Evolutionary conservation across 192 early-diverging fungal genomes (phyloP), one percentile per base, ranked within the genome.

Genomic region (Coemansia sp.): DNA sequence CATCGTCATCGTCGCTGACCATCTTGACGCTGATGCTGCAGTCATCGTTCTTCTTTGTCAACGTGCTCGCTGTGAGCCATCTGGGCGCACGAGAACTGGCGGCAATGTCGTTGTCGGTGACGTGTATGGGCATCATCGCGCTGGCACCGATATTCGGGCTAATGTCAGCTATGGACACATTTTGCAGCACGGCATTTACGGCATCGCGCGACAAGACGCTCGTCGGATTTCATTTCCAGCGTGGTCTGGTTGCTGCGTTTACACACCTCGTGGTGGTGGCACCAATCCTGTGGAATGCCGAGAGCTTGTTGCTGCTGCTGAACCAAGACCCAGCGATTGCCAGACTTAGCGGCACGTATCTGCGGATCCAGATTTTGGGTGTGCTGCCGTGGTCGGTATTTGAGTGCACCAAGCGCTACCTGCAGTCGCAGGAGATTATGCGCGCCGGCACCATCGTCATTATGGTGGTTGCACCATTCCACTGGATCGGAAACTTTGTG

Each of bases 401-500:
- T 80, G 92, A 95, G 55, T 85, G 84, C 53, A 64, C 86, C 26
- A 89, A 90, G 44, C 81, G 89, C 41, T 95, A 79, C 56, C 66
- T 95, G 27, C 88, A 94, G 59, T 81, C 85, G 0, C 94, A 97
- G 76, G 91, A 85, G 3, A 70, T 70, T 55, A 93, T 97, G 93
- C 79, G 84, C 14, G 90, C 90, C 0, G 79, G 75, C 19, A 88
- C 90, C 36, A 72, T 83, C 41, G 81, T 92, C 17, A 78, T 87
- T 3, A 35, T 82, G 17, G 58, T 89, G 27, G 82, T 85, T 4
- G 62, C 84, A 10, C 88, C 87, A 9, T 49, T 93, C 39, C 91
- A 91, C 58, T 61, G 83, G 8, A 27, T 87, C 34, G 56, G 89
- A 27, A 90, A 87, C 58, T 95, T 86, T 58, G 38, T 81, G 0